A percentile compares a stretch with the other conserved stretches of the same genome.
These are phyloP conservation scores for Cytospora schulzeri DNA, from an alignment of 2,329 filamentous ascomycete genomes.

Conservation along the genomic window DNA sequence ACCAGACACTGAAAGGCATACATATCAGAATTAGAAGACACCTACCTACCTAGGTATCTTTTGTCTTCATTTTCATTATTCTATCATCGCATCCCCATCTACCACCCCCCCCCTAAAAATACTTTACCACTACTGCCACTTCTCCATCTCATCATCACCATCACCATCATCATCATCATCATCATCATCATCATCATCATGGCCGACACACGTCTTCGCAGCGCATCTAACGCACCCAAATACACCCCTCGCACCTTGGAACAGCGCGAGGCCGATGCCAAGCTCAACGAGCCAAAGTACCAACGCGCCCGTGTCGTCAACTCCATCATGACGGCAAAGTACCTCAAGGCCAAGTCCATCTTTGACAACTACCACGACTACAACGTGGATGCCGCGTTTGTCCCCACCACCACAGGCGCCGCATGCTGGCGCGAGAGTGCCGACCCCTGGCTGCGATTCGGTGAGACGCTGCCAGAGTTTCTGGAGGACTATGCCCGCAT, in stretches of 20 bases:
- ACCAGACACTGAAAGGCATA: background rate
- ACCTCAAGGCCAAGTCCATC: conserved; percentile 29
- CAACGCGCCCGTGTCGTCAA: conserved; percentile 27
- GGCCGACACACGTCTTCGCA: conserved; percentile 19
- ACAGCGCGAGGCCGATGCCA: conserved; percentile 28
- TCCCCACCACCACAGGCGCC: conserved; percentile 7
- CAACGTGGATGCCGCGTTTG: conserved; percentile 26
- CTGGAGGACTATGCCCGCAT: conserved; percentile 24
- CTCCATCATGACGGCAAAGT: conserved; percentile 30
- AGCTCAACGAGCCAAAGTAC: conserved; percentile 29
- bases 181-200: background rate
- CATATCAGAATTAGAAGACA: background rate
- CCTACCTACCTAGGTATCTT: too few species aligned
- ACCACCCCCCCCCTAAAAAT: background rate
- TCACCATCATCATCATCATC: background rate
- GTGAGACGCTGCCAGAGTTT: conserved; percentile 27
- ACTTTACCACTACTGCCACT: background rate
- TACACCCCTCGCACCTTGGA: conserved; percentile 27
- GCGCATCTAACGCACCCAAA: conserved; percentile 22
- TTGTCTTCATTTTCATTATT: background rate
- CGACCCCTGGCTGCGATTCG: conserved; percentile 29
- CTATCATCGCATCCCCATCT: background rate
- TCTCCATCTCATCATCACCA: background rate
- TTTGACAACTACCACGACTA: conserved; percentile 29
- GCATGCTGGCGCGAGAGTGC: conserved; percentile 22